Evolutionary conservation across 768 basidiomycete species (phyloP).

Genomic region (Russula lepida): DNA sequence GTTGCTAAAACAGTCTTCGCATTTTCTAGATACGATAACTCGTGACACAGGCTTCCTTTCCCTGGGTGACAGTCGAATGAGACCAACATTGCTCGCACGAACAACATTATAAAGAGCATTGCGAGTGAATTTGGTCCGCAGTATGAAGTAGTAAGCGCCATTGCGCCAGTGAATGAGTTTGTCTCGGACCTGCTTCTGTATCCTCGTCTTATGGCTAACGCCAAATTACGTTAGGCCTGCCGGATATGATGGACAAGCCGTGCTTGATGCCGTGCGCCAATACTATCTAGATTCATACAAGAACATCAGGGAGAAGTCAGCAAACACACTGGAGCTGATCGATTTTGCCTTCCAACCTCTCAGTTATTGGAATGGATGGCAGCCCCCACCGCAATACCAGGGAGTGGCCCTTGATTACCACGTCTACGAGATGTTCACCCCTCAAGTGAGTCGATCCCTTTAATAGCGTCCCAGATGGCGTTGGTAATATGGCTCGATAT

Average conservation of each 20-base stretch:
- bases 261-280: conserved; percentile 45
- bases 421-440: conserved; percentile 69
- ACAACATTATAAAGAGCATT: conserved; percentile 54
- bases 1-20: background rate
- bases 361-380: conserved; percentile 59
- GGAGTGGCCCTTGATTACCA: conserved; percentile 78
- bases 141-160: conserved; percentile 49
- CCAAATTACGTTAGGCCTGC: conserved; percentile 45
- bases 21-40: conserved; percentile 63
- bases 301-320: conserved; percentile 50
- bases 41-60: conserved; percentile 51
- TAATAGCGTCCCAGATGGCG: too few relatives aligned
- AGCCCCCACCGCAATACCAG: conserved; percentile 41
- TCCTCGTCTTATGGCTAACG: background rate
- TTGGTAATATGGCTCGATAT: background rate
- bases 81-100: conserved; percentile 58
- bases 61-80: conserved; percentile 66
- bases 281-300: conserved; percentile 70
- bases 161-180: conserved; percentile 75
- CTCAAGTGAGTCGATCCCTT: conserved; percentile 49
- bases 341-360: conserved; percentile 76
- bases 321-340: conserved; percentile 60
- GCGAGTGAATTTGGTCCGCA: conserved; percentile 52
- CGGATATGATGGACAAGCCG: conserved; percentile 46
- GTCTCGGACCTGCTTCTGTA: conserved; percentile 6